These are phyloP conservation scores for Aspergillus terreus DNA, from an alignment of 2,329 filamentous ascomycete genomes.

Conservation along the genomic window DNA sequence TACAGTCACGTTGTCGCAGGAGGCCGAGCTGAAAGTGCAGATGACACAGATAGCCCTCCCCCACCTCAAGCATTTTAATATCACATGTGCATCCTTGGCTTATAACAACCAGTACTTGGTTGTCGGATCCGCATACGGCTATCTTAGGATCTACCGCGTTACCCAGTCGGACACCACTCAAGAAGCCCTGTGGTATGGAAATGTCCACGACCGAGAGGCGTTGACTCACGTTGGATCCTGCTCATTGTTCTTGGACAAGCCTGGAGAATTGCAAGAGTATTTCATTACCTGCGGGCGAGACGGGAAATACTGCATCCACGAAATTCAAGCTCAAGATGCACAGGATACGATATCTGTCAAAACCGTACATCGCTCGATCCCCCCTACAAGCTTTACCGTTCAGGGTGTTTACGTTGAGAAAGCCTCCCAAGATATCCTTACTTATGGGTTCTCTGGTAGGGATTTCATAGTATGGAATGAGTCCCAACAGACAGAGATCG, in stretches of 20 bases:
- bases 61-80: constrained; percentile 44
- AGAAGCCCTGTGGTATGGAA: constrained; percentile 21
- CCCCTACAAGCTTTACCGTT: constrained; percentile 71
- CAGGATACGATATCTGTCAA: constrained; percentile 35
- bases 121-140: constrained; percentile 56
- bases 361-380: constrained; percentile 63
- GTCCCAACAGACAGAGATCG: constrained; percentile 64
- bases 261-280: constrained; percentile 19
- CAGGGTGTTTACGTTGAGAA: constrained; percentile 65
- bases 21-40: constrained; percentile 37
- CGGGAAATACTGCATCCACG: constrained; percentile 67
- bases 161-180: constrained; percentile 14
- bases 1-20: constrained; percentile 13
- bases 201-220: constrained; percentile 55
- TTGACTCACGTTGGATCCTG: constrained; percentile 60
- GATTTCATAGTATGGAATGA: constrained; percentile 81
- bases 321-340: constrained; percentile 13
- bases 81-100: constrained; percentile 49
- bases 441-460: constrained; percentile 78
- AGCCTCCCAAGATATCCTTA: constrained; percentile 54
- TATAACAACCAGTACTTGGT: constrained; percentile 35
- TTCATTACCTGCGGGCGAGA: constrained; percentile 74
- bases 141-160: constrained; percentile 47
- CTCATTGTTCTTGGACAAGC: constrained; percentile 10
- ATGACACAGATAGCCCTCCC: constrained; percentile 30